Percentiles rank a stretch among this genome's conserved stretches.
Evolutionary conservation across 1,139 yeast species (phyloP).

Genomic region (Suhomyces kunorum): DNA sequence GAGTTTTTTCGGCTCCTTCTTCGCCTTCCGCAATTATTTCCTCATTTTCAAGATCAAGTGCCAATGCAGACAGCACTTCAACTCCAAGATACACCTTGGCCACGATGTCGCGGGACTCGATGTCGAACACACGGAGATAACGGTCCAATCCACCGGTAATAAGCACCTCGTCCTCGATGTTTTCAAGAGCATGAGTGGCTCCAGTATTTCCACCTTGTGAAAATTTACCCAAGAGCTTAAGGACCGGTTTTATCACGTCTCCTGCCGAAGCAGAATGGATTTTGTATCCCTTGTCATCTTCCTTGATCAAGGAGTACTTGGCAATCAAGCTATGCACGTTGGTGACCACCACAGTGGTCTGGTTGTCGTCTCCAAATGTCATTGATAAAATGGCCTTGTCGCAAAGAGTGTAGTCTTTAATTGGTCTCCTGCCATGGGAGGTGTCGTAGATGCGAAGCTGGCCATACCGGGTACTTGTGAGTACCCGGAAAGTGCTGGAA

Average conservation of each 20-base stretch:
- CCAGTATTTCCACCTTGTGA: conserved; percentile 50
- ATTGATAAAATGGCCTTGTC: conserved; percentile 49
- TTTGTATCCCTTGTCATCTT: conserved; percentile 40
- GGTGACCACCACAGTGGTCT: conserved; percentile 50
- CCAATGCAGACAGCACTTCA: conserved; percentile 59
- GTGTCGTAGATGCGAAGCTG: conserved; percentile 67
- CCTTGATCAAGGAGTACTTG: conserved; percentile 46
- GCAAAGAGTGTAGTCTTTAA: conserved; percentile 47
- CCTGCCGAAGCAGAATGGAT: conserved; percentile 50
- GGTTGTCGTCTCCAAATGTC: conserved; percentile 33
- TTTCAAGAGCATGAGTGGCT: conserved; percentile 34
- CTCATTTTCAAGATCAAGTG: conserved; percentile 49
- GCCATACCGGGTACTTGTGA: conserved; percentile 71
- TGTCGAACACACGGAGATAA: conserved; percentile 74
- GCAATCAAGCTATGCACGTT: conserved; percentile 59
- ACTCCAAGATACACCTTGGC: conserved; percentile 78
- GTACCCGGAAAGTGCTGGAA: conserved; percentile 42
- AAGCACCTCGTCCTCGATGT: conserved; percentile 32
- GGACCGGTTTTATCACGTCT: conserved; percentile 37
- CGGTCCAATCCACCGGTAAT: conserved; percentile 84
- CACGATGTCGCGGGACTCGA: conserved; percentile 54
- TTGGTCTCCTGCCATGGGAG: conserved; percentile 59
- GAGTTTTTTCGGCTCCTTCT: conserved; percentile 15
- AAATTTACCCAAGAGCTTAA: conserved; percentile 44
- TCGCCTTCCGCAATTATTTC: conserved; percentile 22